Percentiles rank a stretch among this genome's conserved stretches.
Evolutionary conservation across 1,139 yeast species (phyloP).

Genomic region (Kluyveromyces marxianus): DNA sequence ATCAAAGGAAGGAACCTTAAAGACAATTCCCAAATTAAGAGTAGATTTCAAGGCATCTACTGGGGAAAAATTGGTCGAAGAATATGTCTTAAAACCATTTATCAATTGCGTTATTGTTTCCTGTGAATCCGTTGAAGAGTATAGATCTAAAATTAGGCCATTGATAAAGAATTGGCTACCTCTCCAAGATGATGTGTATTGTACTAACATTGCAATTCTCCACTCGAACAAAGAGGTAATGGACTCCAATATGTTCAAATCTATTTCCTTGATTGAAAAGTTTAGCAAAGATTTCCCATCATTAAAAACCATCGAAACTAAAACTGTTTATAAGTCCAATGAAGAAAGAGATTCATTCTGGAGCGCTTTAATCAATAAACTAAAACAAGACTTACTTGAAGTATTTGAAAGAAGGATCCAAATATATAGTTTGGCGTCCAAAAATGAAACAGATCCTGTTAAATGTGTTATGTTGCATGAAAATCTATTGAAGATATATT

Average conservation of each 20-base stretch:
- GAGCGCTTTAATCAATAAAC: conserved; percentile 18
- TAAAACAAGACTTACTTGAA: conserved; percentile 19
- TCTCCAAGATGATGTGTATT: conserved; percentile 25
- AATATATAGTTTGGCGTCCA: conserved; percentile 6
- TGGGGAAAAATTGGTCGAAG: conserved; percentile 7
- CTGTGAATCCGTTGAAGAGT: conserved; percentile 61
- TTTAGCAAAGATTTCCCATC: conserved; percentile 28
- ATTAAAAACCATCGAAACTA: conserved; percentile 22
- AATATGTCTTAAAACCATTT: conserved; percentile 39
- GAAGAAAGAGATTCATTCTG: conserved; percentile 26
- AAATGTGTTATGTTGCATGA: conserved; percentile 19
- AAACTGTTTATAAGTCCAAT: conserved; percentile 28
- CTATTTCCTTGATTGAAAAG: conserved; percentile 26
- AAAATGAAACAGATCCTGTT: conserved; percentile 6
- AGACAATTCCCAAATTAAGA: conserved; percentile 61
- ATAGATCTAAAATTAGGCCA: conserved; percentile 74
- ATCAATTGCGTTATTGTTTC: conserved; percentile 63
- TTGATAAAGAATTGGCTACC: conserved; percentile 79
- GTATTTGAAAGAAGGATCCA: conserved; percentile 22
- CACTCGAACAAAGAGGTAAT: conserved; percentile 27
- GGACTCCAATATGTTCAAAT: conserved; percentile 27
- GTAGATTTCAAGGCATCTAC: conserved; percentile 56
- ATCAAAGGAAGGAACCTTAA: conserved; percentile 43
- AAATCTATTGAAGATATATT: conserved; percentile 20
- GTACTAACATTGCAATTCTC: conserved; percentile 22